A percentile compares a stretch with the other conserved stretches of the same genome.
Evolutionary conservation across 768 basidiomycete genomes (phyloP).

Genomic region (Rubroboletus pulcherrimus): DNA sequence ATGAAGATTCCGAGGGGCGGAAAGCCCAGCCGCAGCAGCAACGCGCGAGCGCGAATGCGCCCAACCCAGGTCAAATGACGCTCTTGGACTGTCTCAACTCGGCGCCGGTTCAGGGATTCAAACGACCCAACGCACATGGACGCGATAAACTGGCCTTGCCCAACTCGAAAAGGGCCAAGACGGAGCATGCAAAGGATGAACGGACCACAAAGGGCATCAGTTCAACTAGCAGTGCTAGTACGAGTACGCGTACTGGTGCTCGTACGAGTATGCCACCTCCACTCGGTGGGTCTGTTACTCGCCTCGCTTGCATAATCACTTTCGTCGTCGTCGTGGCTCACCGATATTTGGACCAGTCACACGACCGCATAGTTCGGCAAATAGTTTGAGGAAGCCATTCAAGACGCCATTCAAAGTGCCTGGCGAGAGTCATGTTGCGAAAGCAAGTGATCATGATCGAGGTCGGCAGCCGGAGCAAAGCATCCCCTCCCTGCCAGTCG

Average conservation of each 20-base stretch:
- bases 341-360: constrained; percentile 35
- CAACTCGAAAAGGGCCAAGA: constrained; percentile 21
- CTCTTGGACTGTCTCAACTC: constrained; percentile 20
- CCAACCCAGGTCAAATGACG: constrained; percentile 17
- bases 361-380: constrained; percentile 42
- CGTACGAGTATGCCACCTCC: constrained; percentile 17
- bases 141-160: constrained; percentile 10
- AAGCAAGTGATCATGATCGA: background rate
- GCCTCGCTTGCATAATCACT: background rate
- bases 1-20: constrained; percentile 15
- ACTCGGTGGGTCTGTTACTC: constrained; percentile 17
- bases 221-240: background rate
- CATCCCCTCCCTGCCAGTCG: background rate
- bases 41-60: background rate
- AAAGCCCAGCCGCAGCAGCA: constrained; percentile 1
- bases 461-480: background rate
- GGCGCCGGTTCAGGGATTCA: constrained; percentile 18
- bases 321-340: background rate
- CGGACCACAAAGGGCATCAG: background rate
- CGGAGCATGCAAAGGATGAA: constrained; percentile 3
- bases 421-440: constrained; percentile 34
- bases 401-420: constrained; percentile 45
- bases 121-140: constrained; percentile 19
- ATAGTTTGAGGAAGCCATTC: constrained; percentile 50
- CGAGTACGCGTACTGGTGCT: background rate